Evolutionary conservation across 2,329 filamentous ascomycete genomes (phyloP).

Genomic region (Penicillium oxalicum): DNA sequence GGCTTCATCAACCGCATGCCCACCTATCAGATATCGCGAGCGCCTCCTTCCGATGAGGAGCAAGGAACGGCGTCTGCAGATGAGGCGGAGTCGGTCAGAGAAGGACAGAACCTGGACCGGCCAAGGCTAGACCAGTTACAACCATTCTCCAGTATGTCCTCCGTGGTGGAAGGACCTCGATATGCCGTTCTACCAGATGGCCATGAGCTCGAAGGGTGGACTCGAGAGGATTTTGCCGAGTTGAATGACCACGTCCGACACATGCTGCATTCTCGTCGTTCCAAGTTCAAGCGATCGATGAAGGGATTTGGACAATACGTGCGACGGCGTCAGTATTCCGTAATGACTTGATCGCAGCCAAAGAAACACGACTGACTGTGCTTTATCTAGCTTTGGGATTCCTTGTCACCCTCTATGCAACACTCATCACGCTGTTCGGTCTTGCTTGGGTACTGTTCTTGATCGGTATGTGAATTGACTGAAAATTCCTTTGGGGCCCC

Average conservation of each 20-base stretch:
- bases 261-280: constrained; percentile 75
- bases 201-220: constrained; percentile 67
- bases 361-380: no score
- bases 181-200: constrained; percentile 77
- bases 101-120: constrained; percentile 21
- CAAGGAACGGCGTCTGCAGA: constrained; percentile 21
- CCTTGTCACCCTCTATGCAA: constrained; percentile 76
- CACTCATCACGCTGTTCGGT: constrained; percentile 76
- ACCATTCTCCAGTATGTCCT: constrained; percentile 58
- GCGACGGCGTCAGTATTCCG: constrained; percentile 51
- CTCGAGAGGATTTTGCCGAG: constrained; percentile 63
- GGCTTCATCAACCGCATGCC: constrained; percentile 68
- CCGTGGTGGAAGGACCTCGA: constrained; percentile 61
- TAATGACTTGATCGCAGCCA: not conserved
- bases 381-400: constrained; percentile 61
- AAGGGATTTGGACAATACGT: constrained; percentile 78
- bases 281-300: constrained; percentile 71
- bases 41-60: constrained; percentile 32
- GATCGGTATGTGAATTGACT: constrained; percentile 51
- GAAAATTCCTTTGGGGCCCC: no score
- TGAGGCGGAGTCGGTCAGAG: constrained; percentile 21
- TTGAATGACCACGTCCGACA: constrained; percentile 83
- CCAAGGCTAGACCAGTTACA: constrained; percentile 22
- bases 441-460: constrained; percentile 86
- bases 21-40: constrained; percentile 65